These are phyloP conservation scores for Neurospora sp. DNA, from an alignment of 495 filamentous ascomycete species.

Conservation along the genomic window DNA sequence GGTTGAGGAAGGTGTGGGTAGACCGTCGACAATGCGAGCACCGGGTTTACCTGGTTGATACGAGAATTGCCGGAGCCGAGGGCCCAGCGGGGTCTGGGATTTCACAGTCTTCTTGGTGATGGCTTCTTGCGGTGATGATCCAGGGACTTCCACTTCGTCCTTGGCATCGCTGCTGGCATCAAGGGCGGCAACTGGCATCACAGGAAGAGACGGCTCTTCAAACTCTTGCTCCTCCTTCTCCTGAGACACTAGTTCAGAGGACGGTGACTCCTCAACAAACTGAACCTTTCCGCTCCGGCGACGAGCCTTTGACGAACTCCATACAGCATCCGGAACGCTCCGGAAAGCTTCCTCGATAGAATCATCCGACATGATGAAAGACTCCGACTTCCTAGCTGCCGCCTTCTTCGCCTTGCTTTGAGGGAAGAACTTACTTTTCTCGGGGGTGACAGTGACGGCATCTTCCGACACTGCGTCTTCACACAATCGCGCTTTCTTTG, in stretches of 20 bases:
- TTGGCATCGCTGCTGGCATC: background rate
- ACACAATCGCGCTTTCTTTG: conserved; percentile 41
- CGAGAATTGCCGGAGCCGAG: conserved; percentile 13
- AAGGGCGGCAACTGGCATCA: background rate
- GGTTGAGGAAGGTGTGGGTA: conserved; percentile 24
- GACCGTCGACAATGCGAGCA: conserved; percentile 18
- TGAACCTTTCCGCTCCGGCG: background rate
- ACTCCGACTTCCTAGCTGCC: conserved; percentile 11
- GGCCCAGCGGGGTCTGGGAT: conserved; percentile 9
- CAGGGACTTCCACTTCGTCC: conserved; percentile 21
- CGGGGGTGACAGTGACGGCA: conserved; percentile 10
- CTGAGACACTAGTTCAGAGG: background rate
- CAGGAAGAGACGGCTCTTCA: background rate
- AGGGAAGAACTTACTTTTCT: conserved; percentile 36
- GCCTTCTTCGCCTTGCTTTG: conserved; percentile 9
- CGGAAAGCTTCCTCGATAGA: conserved; percentile 35
- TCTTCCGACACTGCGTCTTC: conserved; percentile 21
- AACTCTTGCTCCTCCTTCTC: background rate
- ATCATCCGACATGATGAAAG: conserved; percentile 36
- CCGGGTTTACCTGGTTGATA: conserved; percentile 11
- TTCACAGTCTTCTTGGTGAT: background rate
- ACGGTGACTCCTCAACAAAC: conserved; percentile 3
- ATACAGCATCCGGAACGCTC: conserved; percentile 29
- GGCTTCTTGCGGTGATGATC: conserved; percentile 11
- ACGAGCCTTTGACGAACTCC: background rate